Conservation (phyloP, 2,329 filamentous ascomycete species). For the Xylariaceae sp. region DNA sequence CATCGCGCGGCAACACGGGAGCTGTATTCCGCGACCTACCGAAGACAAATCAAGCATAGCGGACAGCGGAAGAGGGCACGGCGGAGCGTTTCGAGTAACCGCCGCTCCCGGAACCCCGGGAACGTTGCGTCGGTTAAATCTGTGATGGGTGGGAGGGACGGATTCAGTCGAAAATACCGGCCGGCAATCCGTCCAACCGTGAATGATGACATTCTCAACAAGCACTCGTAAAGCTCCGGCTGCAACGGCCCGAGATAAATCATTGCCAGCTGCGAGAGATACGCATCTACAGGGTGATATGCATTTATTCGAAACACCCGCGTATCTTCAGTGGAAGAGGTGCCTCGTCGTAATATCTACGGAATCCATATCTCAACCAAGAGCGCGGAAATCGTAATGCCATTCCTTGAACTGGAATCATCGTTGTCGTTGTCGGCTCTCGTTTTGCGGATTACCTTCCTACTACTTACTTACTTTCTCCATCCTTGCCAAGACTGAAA, state of each 20-base stretch:
- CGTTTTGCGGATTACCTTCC: no score
- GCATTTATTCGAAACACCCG: no score
- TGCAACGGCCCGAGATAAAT: not conserved
- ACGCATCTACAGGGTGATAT: no score
- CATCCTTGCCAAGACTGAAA: no score
- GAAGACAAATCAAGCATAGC: not conserved
- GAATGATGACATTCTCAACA: not conserved
- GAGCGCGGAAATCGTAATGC: no score
- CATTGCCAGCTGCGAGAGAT: not conserved
- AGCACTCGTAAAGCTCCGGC: not conserved
- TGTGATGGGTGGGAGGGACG: not conserved
- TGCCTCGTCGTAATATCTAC: no score
- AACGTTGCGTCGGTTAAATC: not conserved
- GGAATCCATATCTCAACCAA: no score
- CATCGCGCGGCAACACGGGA: slow-evolving; percentile 20
- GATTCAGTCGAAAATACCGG: not conserved
- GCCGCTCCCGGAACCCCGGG: not conserved
- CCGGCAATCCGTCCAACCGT: not conserved
- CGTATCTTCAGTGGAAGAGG: no score
- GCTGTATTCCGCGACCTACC: slow-evolving; percentile 4
- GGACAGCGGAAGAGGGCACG: not conserved
- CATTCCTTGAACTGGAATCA: no score
- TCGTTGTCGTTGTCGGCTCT: no score
- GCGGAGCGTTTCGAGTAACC: not conserved
- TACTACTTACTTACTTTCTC: no score